phyloP scores from a whole-genome alignment of 139 green algal genomes.

The Bryopsis sp. region DNA sequence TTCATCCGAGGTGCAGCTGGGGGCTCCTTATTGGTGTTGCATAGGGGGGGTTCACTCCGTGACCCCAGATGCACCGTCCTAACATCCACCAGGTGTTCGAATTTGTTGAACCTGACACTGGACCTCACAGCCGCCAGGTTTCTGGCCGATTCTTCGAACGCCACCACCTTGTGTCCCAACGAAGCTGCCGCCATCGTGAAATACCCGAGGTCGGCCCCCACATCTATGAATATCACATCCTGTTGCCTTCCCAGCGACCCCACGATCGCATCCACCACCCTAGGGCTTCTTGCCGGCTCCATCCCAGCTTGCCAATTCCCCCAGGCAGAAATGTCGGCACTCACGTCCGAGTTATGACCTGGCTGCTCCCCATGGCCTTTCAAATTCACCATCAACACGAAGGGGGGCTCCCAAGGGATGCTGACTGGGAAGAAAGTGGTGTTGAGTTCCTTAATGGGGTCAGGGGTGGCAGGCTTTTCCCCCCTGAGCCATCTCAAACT shows the following conservation, averaged over 20 bases:
- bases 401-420: conserved; percentile 51
- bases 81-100: conserved; percentile 41
- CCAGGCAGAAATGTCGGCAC: conserved; percentile 41
- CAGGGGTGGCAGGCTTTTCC: neutral
- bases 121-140: conserved; percentile 44
- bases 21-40: neutral
- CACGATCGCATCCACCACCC: conserved; percentile 64
- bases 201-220: conserved; percentile 66
- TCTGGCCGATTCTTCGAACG: conserved; percentile 52
- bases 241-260: conserved; percentile 40
- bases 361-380: conserved; percentile 39
- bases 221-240: conserved; percentile 49
- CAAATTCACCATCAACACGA: conserved; percentile 59
- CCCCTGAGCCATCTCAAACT: conserved; percentile 11
- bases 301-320: conserved; percentile 62
- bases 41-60: conserved; percentile 27
- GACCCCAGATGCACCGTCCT: conserved; percentile 39
- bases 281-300: conserved; percentile 34
- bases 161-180: conserved; percentile 50
- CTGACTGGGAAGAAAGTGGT: conserved; percentile 53
- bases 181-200: conserved; percentile 67
- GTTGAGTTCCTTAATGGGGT: conserved; percentile 9
- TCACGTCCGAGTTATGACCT: conserved; percentile 49
- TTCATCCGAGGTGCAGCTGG: neutral
- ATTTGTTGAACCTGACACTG: conserved; percentile 57